Conservation (phyloP, 345 rosid species). For the Luvunga scandens region DNA sequence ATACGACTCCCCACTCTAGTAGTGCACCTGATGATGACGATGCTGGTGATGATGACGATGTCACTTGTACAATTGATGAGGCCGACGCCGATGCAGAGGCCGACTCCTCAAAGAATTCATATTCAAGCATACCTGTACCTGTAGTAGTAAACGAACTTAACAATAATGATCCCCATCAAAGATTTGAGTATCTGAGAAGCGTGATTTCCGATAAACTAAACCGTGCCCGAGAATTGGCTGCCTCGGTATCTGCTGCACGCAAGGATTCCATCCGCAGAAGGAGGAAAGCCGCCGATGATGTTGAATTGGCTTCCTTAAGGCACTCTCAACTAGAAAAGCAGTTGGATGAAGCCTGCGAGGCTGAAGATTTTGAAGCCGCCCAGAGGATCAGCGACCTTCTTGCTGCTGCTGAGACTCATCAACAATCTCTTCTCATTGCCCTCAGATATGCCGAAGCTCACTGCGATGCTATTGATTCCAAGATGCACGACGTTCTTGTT, state of each 20-base stretch:
- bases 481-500: conserved; percentile 55
- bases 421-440: conserved; percentile 39
- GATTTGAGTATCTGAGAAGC: conserved; percentile 39
- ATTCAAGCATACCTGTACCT: neutral
- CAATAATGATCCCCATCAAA: conserved; percentile 5
- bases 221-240: conserved; percentile 45
- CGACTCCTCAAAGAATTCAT: no score
- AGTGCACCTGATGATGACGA: conserved; percentile 13
- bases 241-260: conserved; percentile 52
- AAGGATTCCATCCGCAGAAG: conserved; percentile 59
- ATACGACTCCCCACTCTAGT: neutral
- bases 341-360: conserved; percentile 78
- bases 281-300: conserved; percentile 61
- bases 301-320: conserved; percentile 46
- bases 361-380: conserved; percentile 84
- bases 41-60: neutral
- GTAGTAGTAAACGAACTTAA: neutral
- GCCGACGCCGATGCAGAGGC: neutral
- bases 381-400: conserved; percentile 73
- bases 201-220: conserved; percentile 52
- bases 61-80: neutral
- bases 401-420: conserved; percentile 52
- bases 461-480: conserved; percentile 57
- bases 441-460: conserved; percentile 63
- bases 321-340: conserved; percentile 58